phyloP scores from a whole-genome alignment of 495 filamentous ascomycete genomes.

The Hyaloscypha bicolor region DNA sequence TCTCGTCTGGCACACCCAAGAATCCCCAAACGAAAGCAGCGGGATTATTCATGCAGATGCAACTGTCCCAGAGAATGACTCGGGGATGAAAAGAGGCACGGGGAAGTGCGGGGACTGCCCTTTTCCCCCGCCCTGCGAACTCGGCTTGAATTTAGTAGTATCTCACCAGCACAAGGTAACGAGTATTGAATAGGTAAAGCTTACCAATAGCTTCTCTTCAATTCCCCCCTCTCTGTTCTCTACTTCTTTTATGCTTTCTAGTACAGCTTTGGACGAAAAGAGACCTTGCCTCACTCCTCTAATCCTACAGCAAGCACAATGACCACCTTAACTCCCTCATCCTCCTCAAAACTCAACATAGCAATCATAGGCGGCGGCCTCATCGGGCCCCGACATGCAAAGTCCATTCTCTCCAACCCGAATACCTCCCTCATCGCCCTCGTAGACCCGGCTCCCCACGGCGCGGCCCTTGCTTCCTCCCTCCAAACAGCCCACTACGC shows the following conservation, averaged over 20 bases:
- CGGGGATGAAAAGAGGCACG: not conserved
- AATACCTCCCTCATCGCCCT: conserved; percentile 50
- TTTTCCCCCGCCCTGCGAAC: not conserved
- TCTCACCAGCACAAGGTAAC: too few species aligned
- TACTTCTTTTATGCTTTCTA: too few species aligned
- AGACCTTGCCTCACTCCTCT: not conserved
- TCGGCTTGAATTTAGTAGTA: not conserved
- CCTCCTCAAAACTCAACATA: conserved; percentile 37
- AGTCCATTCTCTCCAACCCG: conserved; percentile 50
- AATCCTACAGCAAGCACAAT: not conserved
- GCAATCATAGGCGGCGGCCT: conserved; percentile 56
- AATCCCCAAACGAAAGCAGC: not conserved
- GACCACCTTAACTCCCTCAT: not conserved
- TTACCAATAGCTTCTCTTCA: too few species aligned
- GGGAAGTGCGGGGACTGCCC: not conserved
- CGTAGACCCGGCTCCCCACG: conserved; percentile 45
- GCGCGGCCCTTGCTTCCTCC: conserved; percentile 30
- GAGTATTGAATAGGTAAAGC: too few species aligned
- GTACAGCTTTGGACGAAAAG: not conserved
- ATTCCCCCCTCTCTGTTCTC: too few species aligned
- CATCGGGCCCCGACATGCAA: conserved; percentile 59
- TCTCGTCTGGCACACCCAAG: not conserved
- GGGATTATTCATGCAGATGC: not conserved
- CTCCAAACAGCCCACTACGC: conserved; percentile 38
- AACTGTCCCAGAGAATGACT: not conserved